Percentiles rank a stretch among this genome's conserved stretches.
Conservation (phyloP, 495 filamentous ascomycete species). For the Penicillium crystallinum region DNA sequence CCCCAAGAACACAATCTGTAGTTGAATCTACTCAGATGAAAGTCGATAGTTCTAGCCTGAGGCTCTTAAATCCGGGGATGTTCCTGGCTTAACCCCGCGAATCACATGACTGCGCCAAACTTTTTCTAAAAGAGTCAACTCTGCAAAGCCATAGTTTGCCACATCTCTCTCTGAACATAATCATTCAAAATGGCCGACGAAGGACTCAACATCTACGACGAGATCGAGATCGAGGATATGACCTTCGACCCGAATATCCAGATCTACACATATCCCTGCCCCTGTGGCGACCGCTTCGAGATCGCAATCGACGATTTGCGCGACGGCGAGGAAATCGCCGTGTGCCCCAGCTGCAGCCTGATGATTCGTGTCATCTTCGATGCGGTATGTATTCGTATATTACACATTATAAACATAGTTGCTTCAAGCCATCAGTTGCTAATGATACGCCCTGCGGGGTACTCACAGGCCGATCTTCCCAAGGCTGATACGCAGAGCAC, state of each 20-base stretch:
- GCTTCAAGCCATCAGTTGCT: constrained; percentile 4
- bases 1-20: too few relatives aligned
- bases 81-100: constrained; percentile 2
- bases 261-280: constrained; percentile 93
- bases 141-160: constrained; percentile 1
- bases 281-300: constrained; percentile 95
- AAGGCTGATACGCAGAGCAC: constrained; percentile 33
- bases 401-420: background rate
- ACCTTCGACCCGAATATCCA: constrained; percentile 78
- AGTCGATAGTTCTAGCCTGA: background rate
- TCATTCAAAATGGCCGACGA: constrained; percentile 58
- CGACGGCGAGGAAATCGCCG: constrained; percentile 85
- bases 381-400: constrained; percentile 47
- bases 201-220: constrained; percentile 79
- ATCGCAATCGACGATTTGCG: constrained; percentile 79
- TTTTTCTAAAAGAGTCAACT: constrained; percentile 11
- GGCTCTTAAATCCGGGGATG: background rate
- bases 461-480: constrained; percentile 38
- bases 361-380: constrained; percentile 97
- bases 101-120: constrained; percentile 33
- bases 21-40: background rate
- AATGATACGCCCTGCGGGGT: constrained; percentile 10
- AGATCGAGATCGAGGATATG: constrained; percentile 99
- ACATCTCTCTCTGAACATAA: background rate
- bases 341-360: constrained; percentile 93